Evolutionary conservation across 129 eudicot species (phyloP), one percentile per base, ranked within the genome.

Genomic region (Deinandra increscens): DNA sequence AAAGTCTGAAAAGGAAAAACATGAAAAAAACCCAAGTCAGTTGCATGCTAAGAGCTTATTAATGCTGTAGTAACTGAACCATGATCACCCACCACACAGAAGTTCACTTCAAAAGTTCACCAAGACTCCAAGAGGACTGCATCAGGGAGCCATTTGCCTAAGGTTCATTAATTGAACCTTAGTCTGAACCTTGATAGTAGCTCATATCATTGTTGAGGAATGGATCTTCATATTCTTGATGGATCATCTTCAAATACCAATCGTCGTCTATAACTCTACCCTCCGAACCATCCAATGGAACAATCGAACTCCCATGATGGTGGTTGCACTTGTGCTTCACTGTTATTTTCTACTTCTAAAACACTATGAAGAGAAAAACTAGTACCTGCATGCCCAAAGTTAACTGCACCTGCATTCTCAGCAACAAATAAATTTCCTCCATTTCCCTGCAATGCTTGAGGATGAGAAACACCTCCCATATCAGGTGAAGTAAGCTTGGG

Each of bases 271-370:
- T 23, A 13, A 55, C 5, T 23, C 4, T 58, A 13, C 41, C 64
- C 10, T 58, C 64, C 13, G 64, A 58, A 58, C 13, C 64, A 58
- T 26, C 64, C 20, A 58, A 29, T 9, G 64, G 63, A 41, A 58
- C 11, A 58, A 26, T 29, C 12, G 64, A 58, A 18, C 13, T 58
- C 64, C 18, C 18, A 29, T 7, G 5, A 3, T 26, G 31, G 31
- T 31, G 64, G 19, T 58, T 58, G 64, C 2, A 12, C 5, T 29
- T 55, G 62, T 23, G 15, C 62, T 23, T 55, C 62, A 55, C 3
- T 55, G 36, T 58, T 31, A n/a, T 29, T 58, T 58, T 31, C 64
- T 13, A 29, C 33, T 5, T 19, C 17, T 29, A 19, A 29, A 26
- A 5, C 14, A 14, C 11, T 14, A 29, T n/a, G 64, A 58, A 1